Evolutionary conservation across 257 asterid species (phyloP), one percentile per base, ranked within the genome.

Genomic region (Nicotiana knightiana): DNA sequence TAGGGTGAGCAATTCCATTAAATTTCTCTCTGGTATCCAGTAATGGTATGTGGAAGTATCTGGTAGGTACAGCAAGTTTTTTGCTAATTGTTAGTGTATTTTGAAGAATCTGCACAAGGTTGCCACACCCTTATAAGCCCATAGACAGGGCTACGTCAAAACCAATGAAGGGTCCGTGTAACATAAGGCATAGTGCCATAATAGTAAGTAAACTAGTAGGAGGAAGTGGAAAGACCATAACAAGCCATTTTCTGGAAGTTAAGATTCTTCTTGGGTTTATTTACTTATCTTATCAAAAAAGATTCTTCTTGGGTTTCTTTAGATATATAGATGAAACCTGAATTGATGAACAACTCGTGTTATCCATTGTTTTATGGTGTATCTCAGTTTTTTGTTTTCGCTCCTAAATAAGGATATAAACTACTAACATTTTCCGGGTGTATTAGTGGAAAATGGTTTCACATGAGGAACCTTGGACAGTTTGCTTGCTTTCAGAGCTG

Each of bases 101-200:
- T 43, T 71, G 37, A 71, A 71, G 78, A 71, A 71, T 71, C 58
- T 70, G 77, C 58, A 70, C 54, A 43, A 21, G n/a, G 65, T 61
- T 61, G 10, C 66, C 32, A 21, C 33, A 61, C 66, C 15, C 15
- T 61, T 61, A n/a, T 61, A 12, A 21, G 30, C 15, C 32, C 32
- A 24, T 61, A n/a, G 66, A 61, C 11, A 61, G 66, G 66, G 66
- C 15, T 61, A 61, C 4, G 30, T 61, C 32, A 61, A 26, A 24
- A 9, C 32, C 24, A 21, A 61, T 61, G 33, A 61, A 61, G 30
- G 32, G 6, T 61, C 15, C 33, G 2, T 61, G 33, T 21, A 61
- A 61, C 30, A 61, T 21, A 61, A 28, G 66, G 66, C 33, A 9
- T 21, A 61, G 66, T 61, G 66, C 32, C 33, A 21, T 21, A 61